Percentiles rank a stretch among this genome's conserved stretches.
Conservation (phyloP, 2,329 filamentous ascomycete genomes). For the Lachnellula suecica region DNA sequence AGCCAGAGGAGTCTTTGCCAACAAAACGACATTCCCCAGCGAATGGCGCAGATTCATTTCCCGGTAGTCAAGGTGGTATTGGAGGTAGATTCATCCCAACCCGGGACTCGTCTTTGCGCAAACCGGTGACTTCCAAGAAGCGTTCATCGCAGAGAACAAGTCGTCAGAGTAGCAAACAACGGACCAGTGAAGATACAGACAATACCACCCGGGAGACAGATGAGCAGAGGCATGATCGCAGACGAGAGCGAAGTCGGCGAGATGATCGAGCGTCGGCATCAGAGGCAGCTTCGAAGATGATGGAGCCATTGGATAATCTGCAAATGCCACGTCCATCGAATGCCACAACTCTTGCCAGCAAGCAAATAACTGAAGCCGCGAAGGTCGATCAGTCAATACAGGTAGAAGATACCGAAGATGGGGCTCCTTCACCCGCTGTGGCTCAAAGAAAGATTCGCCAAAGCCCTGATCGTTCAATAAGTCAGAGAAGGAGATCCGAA, state of each 20-base stretch:
- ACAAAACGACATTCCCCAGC: constrained; percentile 19
- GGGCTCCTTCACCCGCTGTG: constrained; percentile 69
- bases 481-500: constrained; percentile 43
- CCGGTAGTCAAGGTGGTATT: constrained; percentile 27
- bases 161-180: constrained; percentile 41
- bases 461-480: constrained; percentile 37
- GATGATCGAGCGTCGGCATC: constrained; percentile 19
- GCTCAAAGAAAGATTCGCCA: constrained; percentile 54
- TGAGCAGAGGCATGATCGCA: constrained; percentile 20
- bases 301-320: constrained; percentile 27
- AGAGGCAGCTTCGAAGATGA: constrained; percentile 31
- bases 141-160: constrained; percentile 51
- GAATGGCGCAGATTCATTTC: constrained; percentile 9
- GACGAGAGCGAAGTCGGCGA: constrained; percentile 20
- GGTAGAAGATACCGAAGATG: constrained; percentile 48
- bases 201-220: constrained; percentile 24
- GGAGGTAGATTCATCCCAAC: constrained; percentile 55
- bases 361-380: constrained; percentile 20
- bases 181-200: constrained; percentile 32
- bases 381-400: constrained; percentile 16
- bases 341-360: constrained; percentile 21
- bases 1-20: constrained; percentile 35
- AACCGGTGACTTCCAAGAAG: constrained; percentile 52
- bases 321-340: constrained; percentile 32
- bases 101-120: constrained; percentile 67